Base-by-base conservation (phyloP, 2,329 filamentous ascomycete genomes). In the Fonsecaea erecta region DNA sequence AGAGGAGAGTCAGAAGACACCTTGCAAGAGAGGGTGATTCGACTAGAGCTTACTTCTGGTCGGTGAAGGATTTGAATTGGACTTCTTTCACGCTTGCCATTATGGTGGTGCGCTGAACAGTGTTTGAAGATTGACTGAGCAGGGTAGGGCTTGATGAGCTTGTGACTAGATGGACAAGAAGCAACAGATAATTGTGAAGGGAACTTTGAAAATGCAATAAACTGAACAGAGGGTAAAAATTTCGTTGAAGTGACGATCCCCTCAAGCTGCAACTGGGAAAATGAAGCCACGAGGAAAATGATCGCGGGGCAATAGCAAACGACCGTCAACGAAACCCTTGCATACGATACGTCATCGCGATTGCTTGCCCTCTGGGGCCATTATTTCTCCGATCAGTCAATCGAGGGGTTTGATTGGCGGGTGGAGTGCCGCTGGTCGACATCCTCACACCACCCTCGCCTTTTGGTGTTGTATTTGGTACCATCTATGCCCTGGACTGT, bases 31-130 rank as follows among this genome's bases (percentile, higher is more conserved):
- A 40, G 71, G 70, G 70, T 68, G 68, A 68, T 57, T 55, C 35
- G 48, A 24, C 43, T 48, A 35, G 62, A 37, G 34, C 94, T 81
- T 88, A 97, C 94, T 99, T 99, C 86, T 99, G 95, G 86, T 98
- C 95, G 70, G 90, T 85, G 81, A 95, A 97, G 66, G 93, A 87
- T 79, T 88, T 88, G 79, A 97, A 88, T 73, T 90, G 86, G 75
- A 97, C 91, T 61, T 90, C 92, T 80, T 91, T 86, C 80, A 88
- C 60, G 28, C 26, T 52, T 21, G 6, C 57, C 56, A 66, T 63
- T 46, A n/a, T 57, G 40, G 32, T 32, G 52, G 32, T 24, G n/a
- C n/a, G 28, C 30, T 58, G n/a, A 8, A 32, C 26, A 11, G 52
- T 9, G n/a, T 53, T 30, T 14, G 1, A 8, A 30, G 12, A 6